These are phyloP conservation scores for Candida tammaniensis DNA, from an alignment of 805 yeast genomes.

Conservation along the genomic window DNA sequence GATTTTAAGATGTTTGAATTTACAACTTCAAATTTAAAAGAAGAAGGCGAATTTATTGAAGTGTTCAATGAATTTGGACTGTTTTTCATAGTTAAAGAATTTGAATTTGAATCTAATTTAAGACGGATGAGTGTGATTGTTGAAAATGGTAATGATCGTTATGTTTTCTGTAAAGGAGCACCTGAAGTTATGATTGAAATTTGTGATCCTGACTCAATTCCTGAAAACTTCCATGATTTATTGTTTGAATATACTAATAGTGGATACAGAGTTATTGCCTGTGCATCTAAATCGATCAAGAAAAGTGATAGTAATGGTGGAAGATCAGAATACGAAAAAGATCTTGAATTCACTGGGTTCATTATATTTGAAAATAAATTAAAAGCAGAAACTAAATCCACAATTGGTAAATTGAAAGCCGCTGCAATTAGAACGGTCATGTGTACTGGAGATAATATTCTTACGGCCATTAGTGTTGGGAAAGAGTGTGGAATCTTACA, in stretches of 20 bases:
- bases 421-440: slow-evolving; percentile 83
- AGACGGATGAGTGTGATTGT: slow-evolving; percentile 85
- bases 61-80: slow-evolving; percentile 8
- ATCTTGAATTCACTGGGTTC: slow-evolving; percentile 78
- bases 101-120: slow-evolving; percentile 80
- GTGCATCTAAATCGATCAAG: slow-evolving; percentile 82
- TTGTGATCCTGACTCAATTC: slow-evolving; percentile 70
- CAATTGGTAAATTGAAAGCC: slow-evolving; percentile 54
- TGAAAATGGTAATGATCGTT: slow-evolving; percentile 15
- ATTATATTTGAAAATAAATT: slow-evolving; percentile 90
- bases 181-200: slow-evolving; percentile 88
- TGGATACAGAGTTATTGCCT: slow-evolving; percentile 94
- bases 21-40: slow-evolving; percentile 73
- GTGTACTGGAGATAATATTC: slow-evolving; percentile 97
- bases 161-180: slow-evolving; percentile 83
- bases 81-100: slow-evolving; percentile 45
- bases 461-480: slow-evolving; percentile 93
- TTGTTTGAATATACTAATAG: slow-evolving; percentile 85
- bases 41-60: slow-evolving; percentile 38
- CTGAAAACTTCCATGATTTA: slow-evolving; percentile 68
- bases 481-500: slow-evolving; percentile 72
- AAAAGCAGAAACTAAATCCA: slow-evolving; percentile 63
- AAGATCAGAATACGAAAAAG: slow-evolving; percentile 68
- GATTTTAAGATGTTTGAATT: slow-evolving; percentile 93
- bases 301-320: slow-evolving; percentile 20